Evolutionary conservation across 257 asterid species (phyloP), one percentile per base, ranked within the genome.

Genomic region (Ilex asprella): DNA sequence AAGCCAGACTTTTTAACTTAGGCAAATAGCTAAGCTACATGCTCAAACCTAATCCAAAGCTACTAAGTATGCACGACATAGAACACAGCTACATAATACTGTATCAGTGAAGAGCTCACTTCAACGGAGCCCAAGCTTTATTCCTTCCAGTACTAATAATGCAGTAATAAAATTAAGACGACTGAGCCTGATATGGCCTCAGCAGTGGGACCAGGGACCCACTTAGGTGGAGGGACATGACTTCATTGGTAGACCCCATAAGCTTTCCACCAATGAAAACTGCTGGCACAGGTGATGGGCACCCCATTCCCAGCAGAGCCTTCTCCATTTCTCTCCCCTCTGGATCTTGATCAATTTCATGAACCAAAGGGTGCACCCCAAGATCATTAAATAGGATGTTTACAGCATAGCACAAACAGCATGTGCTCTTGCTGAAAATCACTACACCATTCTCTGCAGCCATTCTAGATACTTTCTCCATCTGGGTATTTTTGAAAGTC

Each of bases 211-310:
- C 5, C 50, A 74, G 74, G 31, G 79, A 59, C 3, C 78, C 78
- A 39, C 78, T 73, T 2, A 73, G 67, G 67, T 73, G 78, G 52
- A 68, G 78, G 7, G 75, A 69, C 79, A 74, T 74, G 57, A 74
- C 71, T 56, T 74, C 79, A 15, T 74, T 74, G 57, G 79, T 74
- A 16, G 79, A 74, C 14, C 79, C 79, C 13, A 74, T 30, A 6
- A 74, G 69, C 51, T 64, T 64, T 31, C 79, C 75, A 16, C 43
- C 55, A 5, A 74, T 69, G 79, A 69, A 74, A 0, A 74, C 75
- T 0, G 75, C 75, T 0, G 75, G 79, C 13, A 74, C 47, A 2
- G 15, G 71, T 13, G 72, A 59, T 56, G 55, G 55, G 30, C 75
- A 68, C 0, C 79, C 79, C 75, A 74, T 56, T 53, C 71, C 60